Conservation (phyloP, 2,329 filamentous ascomycete genomes). For the Verticillium klebahnii region DNA sequence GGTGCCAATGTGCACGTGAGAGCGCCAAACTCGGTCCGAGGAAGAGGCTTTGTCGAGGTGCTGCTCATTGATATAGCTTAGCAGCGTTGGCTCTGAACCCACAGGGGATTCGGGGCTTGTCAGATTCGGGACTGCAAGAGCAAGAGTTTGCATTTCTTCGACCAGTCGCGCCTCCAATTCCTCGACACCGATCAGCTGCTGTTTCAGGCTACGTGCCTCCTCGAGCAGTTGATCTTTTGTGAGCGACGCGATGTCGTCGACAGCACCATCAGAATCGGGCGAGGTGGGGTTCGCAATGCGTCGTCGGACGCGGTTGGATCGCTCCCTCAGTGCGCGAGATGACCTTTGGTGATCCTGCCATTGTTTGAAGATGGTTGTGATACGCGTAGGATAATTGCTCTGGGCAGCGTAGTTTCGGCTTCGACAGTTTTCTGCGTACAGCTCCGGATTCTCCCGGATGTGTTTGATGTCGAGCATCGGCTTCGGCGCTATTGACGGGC, state of each 20-base stretch:
- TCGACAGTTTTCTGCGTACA: slow-evolving; percentile 78
- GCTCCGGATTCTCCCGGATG: slow-evolving; percentile 77
- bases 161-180: slow-evolving; percentile 54
- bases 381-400: slow-evolving; percentile 49
- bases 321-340: slow-evolving; percentile 57
- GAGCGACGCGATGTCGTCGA: slow-evolving; percentile 27
- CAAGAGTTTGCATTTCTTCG: slow-evolving; percentile 67
- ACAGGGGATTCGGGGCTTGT: slow-evolving; percentile 73
- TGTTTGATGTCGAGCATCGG: slow-evolving; percentile 79
- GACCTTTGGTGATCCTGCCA: slow-evolving; percentile 58
- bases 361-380: slow-evolving; percentile 49
- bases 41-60: slow-evolving; percentile 32
- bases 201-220: slow-evolving; percentile 63
- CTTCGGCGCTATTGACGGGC: slow-evolving; percentile 72
- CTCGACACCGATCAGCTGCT: slow-evolving; percentile 55
- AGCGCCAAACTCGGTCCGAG: slow-evolving; percentile 53
- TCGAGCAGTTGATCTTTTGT: slow-evolving; percentile 51
- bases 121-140: slow-evolving; percentile 78
- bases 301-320: slow-evolving; percentile 60
- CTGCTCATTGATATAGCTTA: slow-evolving; percentile 76
- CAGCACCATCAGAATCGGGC: slow-evolving; percentile 36
- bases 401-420: slow-evolving; percentile 74
- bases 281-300: slow-evolving; percentile 49
- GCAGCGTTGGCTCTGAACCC: slow-evolving; percentile 57
- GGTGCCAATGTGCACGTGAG: slow-evolving; percentile 81